A percentile compares a stretch with the other conserved stretches of the same genome.
phyloP scores from a whole-genome alignment of 83 land plant species.

The Thuja plicata region DNA sequence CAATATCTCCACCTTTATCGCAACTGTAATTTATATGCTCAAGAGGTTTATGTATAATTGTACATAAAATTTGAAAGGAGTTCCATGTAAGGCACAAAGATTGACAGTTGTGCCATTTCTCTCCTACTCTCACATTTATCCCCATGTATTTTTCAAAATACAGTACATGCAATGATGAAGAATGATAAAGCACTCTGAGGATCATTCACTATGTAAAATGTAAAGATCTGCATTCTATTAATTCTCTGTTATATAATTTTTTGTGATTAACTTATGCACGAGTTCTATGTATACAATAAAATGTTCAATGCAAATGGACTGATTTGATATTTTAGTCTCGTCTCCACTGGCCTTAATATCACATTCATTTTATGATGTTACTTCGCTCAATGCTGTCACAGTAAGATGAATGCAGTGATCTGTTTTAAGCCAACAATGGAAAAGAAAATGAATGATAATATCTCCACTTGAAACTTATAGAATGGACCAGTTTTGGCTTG shows the following conservation, averaged over 20 bases:
- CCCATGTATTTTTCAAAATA: background rate
- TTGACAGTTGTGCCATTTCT: background rate
- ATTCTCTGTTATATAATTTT: background rate
- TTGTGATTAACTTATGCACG: background rate
- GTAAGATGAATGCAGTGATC: background rate
- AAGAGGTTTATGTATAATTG: constrained; percentile 1
- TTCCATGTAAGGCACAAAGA: background rate
- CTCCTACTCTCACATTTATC: background rate
- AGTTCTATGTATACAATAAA: background rate
- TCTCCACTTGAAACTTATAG: background rate
- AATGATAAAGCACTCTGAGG: background rate
- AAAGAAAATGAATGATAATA: background rate
- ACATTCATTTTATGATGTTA: constrained; percentile 1
- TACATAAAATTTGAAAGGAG: constrained; percentile 1
- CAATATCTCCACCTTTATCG: background rate
- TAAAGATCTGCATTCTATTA: background rate
- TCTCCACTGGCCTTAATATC: background rate
- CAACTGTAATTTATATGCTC: background rate
- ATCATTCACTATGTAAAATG: constrained; percentile 8
- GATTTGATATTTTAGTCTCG: background rate
- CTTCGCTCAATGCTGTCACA: background rate
- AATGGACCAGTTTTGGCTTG: background rate
- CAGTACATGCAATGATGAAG: background rate
- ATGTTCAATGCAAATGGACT: background rate
- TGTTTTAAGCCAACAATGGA: background rate